Percentiles rank a stretch among this genome's conserved stretches.
These are phyloP conservation scores for Microcyclosporella mali DNA, from an alignment of 2,329 filamentous ascomycete species.

Conservation along the genomic window DNA sequence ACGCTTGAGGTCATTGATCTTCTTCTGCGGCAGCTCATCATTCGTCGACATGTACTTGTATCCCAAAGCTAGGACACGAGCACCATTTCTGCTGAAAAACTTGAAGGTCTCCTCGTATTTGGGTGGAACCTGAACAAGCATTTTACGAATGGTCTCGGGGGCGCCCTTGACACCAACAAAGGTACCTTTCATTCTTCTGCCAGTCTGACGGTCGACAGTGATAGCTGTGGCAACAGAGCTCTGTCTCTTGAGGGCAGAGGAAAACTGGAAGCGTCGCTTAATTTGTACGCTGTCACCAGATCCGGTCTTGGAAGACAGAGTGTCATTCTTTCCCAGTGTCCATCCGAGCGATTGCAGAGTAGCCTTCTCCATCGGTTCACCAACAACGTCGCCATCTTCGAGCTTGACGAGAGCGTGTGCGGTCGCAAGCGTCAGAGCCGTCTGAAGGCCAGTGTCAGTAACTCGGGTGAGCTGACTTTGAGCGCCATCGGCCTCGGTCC, in stretches of 20 bases:
- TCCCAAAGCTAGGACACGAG: conserved; percentile 84
- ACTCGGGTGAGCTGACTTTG: conserved; percentile 73
- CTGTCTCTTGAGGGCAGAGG: conserved; percentile 89
- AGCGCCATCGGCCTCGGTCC: conserved; percentile 67
- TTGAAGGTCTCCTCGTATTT: conserved; percentile 98
- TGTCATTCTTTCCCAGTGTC: conserved; percentile 85
- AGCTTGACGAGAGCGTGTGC: conserved; percentile 93
- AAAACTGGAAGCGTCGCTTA: conserved; percentile 96
- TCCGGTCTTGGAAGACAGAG: conserved; percentile 62
- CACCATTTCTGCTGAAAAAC: conserved; percentile 93
- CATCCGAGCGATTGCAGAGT: conserved; percentile 85
- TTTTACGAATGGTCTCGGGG: conserved; percentile 91
- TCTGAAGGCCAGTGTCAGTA: conserved; percentile 65
- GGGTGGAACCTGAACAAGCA: conserved; percentile 73
- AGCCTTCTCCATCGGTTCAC: conserved; percentile 98
- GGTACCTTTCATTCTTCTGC: conserved; percentile 72
- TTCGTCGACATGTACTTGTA: conserved; percentile 87
- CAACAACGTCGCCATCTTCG: conserved; percentile 93
- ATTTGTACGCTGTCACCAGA: conserved; percentile 76
- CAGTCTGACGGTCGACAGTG: conserved; percentile 63
- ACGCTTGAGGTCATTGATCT: conserved; percentile 88
- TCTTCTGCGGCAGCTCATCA: conserved; percentile 71
- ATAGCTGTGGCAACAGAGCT: conserved; percentile 85
- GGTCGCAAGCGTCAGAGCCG: conserved; percentile 86
- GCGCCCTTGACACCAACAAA: conserved; percentile 96